Percentiles rank a stretch among this genome's conserved stretches.
Evolutionary conservation across 768 basidiomycete genomes (phyloP).

Genomic region (Aureoboletus auriporus): DNA sequence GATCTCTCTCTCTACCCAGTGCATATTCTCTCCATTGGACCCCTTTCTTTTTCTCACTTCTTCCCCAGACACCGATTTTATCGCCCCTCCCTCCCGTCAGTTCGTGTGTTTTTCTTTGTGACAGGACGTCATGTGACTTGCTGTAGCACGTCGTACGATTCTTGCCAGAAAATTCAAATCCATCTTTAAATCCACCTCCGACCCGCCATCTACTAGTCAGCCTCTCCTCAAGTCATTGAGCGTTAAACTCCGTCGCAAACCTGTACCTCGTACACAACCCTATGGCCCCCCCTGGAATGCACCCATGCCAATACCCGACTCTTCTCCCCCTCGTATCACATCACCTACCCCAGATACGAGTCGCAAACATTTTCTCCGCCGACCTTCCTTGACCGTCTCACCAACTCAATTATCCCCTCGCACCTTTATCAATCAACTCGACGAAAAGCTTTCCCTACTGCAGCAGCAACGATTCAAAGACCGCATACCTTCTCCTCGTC

Average conservation of each 20-base stretch:
- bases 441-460: constrained; percentile 17
- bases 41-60: background rate
- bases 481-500: background rate
- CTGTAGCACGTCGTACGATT: constrained; percentile 10
- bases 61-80: constrained; percentile 2
- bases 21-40: background rate
- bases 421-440: constrained; percentile 16
- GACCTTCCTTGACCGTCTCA: background rate
- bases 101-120: background rate
- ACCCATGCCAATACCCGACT: constrained; percentile 21
- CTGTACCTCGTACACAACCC: constrained; percentile 33
- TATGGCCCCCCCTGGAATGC: constrained; percentile 37
- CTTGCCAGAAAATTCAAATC: constrained; percentile 18
- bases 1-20: too few relatives aligned
- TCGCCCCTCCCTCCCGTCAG: too few relatives aligned
- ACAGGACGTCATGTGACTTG: background rate
- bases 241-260: constrained; percentile 19
- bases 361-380: background rate
- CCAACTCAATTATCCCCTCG: constrained; percentile 12
- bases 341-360: background rate
- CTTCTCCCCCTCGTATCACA: background rate
- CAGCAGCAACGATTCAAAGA: constrained; percentile 10
- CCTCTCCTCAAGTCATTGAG: constrained; percentile 11
- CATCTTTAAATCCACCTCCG: constrained; percentile 13
- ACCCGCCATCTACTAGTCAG: constrained; percentile 4